Conservation (phyloP, 192 early-diverging fungal genomes). For the Mortierella antarctica region DNA sequence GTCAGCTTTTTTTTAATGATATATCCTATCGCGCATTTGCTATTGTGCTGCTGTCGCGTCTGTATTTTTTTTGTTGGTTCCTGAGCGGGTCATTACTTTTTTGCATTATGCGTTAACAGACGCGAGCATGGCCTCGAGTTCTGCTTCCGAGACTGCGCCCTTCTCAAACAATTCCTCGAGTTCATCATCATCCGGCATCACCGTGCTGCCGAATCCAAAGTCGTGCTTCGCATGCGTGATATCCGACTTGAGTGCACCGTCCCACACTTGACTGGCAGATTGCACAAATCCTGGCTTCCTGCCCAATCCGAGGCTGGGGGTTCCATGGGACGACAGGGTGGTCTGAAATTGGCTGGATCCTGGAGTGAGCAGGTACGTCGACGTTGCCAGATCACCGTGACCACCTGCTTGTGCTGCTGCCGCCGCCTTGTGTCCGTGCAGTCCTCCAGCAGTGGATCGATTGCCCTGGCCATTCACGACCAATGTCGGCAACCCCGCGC, state of each 20-base stretch:
- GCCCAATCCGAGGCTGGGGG: background rate
- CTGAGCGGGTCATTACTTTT: no score
- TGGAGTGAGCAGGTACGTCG: constrained; percentile 39
- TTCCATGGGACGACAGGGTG: background rate
- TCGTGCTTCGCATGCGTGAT: constrained; percentile 27
- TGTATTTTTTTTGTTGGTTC: no score
- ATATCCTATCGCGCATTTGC: no score
- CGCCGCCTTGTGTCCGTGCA: background rate
- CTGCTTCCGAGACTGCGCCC: constrained; percentile 37
- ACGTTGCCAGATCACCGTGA: constrained; percentile 12
- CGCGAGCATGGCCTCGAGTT: constrained; percentile 29
- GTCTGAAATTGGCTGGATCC: constrained; percentile 36
- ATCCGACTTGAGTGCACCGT: constrained; percentile 33
- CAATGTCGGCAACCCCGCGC: constrained; percentile 25
- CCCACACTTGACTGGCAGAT: constrained; percentile 37
- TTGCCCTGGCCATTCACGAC: constrained; percentile 32
- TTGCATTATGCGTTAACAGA: no score
- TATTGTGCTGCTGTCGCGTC: no score
- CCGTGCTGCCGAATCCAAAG: constrained; percentile 20
- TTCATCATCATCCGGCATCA: constrained; percentile 45
- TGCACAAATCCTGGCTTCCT: constrained; percentile 41
- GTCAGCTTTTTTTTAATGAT: no score
- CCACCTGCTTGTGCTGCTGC: background rate
- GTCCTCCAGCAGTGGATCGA: background rate
- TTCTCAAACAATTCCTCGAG: constrained; percentile 40